Evolutionary conservation across 176 grass and related monocot species (phyloP).

Genomic region (Triticum aestivum): IWGSC_CS_RefSeq_v2.1 NC_057801.1:252024540-252025039

Average conservation of each 20-base stretch:
- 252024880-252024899: conserved; percentile 92
- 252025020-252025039: neutral
- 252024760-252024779: conserved; percentile 1
- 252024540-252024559: conserved; percentile 74
- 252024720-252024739: conserved; percentile 92
- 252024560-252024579: conserved; percentile 61
- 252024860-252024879: conserved; percentile 49
- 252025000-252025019: neutral
- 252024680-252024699: conserved; percentile 80
- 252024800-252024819: conserved; percentile 44
- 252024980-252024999: neutral
- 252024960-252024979: neutral
- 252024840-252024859: conserved; percentile 56
- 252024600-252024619: conserved; percentile 59
- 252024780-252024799: neutral
- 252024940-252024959: neutral
- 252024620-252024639: conserved; percentile 29
- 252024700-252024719: conserved; percentile 88
- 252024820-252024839: conserved; percentile 65
- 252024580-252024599: conserved; percentile 49
- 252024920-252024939: conserved; percentile 93
- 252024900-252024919: conserved; percentile 77
- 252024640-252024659: conserved; percentile 34
- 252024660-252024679: conserved; percentile 92
- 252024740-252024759: conserved; percentile 22